Evolutionary conservation across 495 filamentous ascomycete genomes (phyloP).

Genomic region (Tuber borchii): DNA sequence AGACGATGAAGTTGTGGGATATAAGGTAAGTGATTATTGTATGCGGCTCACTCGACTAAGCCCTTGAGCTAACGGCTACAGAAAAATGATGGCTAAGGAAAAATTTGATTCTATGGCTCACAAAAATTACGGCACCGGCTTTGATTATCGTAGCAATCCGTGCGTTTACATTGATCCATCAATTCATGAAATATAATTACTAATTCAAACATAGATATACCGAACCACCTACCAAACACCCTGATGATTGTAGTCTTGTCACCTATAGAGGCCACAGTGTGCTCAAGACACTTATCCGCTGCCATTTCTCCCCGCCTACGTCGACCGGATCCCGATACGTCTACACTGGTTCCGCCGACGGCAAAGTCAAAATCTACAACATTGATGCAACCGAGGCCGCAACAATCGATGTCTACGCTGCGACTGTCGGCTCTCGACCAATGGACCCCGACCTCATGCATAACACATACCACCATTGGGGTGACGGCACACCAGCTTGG

Average conservation of each 20-base stretch:
- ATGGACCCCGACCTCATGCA: conserved; percentile 3
- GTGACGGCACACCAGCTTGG: conserved; percentile 51
- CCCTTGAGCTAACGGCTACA: conserved; percentile 13
- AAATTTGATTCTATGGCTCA: conserved; percentile 62
- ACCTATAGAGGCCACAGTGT: conserved; percentile 88
- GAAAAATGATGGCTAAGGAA: conserved; percentile 50
- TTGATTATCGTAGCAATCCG: conserved; percentile 76
- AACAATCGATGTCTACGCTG: conserved; percentile 66
- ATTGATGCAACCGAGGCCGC: conserved; percentile 82
- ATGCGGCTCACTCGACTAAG: background rate
- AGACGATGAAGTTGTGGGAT: conserved; percentile 97
- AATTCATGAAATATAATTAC: background rate
- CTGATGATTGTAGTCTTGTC: conserved; percentile 83
- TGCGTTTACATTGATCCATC: conserved; percentile 46
- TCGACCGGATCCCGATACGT: conserved; percentile 90
- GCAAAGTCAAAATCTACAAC: conserved; percentile 85
- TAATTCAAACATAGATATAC: conserved; percentile 49
- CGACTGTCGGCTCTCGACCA: conserved; percentile 47
- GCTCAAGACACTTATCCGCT: conserved; percentile 81
- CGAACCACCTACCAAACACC: conserved; percentile 60
- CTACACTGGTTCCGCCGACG: conserved; percentile 82
- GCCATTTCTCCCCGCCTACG: conserved; percentile 85
- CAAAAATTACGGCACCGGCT: conserved; percentile 56
- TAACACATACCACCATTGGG: conserved; percentile 32
- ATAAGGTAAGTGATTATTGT: conserved; percentile 52